A percentile compares a stretch with the other conserved stretches of the same genome.
Conservation (phyloP, 2,329 filamentous ascomycete genomes). For the Aspergillus pseudotamarii region DNA sequence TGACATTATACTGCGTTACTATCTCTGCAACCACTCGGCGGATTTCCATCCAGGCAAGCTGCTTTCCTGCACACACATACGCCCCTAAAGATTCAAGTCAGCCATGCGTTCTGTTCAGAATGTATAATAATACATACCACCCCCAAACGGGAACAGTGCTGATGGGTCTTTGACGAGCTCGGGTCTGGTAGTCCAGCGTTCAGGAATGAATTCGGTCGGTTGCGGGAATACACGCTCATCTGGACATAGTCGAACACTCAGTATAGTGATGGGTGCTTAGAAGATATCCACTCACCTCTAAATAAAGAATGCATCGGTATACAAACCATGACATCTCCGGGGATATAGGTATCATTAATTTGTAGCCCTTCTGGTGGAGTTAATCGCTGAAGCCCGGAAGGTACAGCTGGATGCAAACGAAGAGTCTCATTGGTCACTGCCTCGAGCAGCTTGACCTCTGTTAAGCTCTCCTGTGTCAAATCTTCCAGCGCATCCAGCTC, state of each 20-base stretch:
- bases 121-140: conserved; percentile 9
- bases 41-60: conserved; percentile 23
- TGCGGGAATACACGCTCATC: conserved; percentile 9
- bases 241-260: neutral
- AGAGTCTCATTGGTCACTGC: conserved; percentile 22
- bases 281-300: neutral
- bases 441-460: conserved; percentile 13
- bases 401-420: conserved; percentile 10
- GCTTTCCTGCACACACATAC: conserved; percentile 20
- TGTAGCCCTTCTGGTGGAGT: conserved; percentile 12
- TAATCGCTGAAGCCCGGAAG: conserved; percentile 8
- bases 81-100: no score
- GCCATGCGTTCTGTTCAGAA: no score
- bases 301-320: neutral
- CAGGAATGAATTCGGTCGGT: conserved; percentile 20
- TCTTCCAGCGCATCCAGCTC: conserved; percentile 11
- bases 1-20: neutral
- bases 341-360: conserved; percentile 12
- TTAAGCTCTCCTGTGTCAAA: conserved; percentile 5
- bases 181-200: conserved; percentile 20
- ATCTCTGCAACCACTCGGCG: conserved; percentile 16
- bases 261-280: no score
- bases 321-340: neutral
- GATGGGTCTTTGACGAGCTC: conserved; percentile 19
- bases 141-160: conserved; percentile 21